Conservation (phyloP, 495 filamentous ascomycete species). For the Aspergillus sclerotiicarbonarius region DNA sequence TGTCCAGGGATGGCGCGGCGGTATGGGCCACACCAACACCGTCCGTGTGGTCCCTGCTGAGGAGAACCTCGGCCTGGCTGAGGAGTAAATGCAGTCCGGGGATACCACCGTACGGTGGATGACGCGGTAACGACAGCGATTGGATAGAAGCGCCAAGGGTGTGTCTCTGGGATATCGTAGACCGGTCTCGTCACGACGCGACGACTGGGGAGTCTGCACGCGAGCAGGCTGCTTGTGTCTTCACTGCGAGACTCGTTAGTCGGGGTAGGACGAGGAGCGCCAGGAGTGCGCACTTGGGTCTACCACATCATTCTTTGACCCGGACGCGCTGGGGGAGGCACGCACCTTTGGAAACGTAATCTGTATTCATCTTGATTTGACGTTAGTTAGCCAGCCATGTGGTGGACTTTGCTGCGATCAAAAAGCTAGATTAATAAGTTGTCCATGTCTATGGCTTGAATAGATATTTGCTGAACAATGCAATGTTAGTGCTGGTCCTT, state of each 20-base stretch:
- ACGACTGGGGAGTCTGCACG: conserved; percentile 7
- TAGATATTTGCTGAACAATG: neutral
- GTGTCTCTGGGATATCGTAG: conserved; percentile 19
- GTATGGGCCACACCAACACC: conserved; percentile 98
- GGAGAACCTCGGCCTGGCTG: conserved; percentile 56
- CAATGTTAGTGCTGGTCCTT: neutral
- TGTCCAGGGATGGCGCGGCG: conserved; percentile 96
- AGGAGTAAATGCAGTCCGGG: conserved; percentile 34
- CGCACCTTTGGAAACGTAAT: conserved; percentile 7
- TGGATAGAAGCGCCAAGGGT: conserved; percentile 16
- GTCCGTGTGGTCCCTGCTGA: conserved; percentile 68
- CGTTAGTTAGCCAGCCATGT: conserved; percentile 18
- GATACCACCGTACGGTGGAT: conserved; percentile 15
- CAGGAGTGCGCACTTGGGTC: conserved; percentile 3
- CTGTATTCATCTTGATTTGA: conserved; percentile 14
- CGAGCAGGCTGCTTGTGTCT: conserved; percentile 10
- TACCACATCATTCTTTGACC: conserved; percentile 3
- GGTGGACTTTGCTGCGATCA: conserved; percentile 4
- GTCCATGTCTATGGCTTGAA: conserved; percentile 8
- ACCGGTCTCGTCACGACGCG: conserved; percentile 11
- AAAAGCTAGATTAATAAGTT: conserved; percentile 26
- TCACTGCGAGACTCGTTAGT: conserved; percentile 13
- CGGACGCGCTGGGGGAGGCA: conserved; percentile 9
- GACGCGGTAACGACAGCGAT: conserved; percentile 21
- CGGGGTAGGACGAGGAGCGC: conserved; percentile 9